These are phyloP conservation scores for Ochetophila trinervis DNA, from an alignment of 306 rosid genomes.

Conservation along the genomic window DNA sequence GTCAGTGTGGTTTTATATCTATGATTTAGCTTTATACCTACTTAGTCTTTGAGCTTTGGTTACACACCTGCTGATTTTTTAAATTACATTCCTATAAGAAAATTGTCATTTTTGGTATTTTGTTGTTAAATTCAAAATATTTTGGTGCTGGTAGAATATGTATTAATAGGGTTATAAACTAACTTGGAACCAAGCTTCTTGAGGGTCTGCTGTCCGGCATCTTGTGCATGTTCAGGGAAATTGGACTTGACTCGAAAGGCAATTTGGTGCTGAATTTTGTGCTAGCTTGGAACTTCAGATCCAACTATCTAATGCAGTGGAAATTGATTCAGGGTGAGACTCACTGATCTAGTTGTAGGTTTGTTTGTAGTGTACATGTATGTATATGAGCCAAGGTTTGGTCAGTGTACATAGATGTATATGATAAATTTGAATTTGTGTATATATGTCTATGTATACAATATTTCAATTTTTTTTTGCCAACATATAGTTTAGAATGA, in stretches of 20 bases:
- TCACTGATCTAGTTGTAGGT: constrained; percentile 29
- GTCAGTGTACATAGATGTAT: too few species aligned
- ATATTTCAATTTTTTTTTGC: too few species aligned
- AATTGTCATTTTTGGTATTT: background rate
- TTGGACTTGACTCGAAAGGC: constrained; percentile 24
- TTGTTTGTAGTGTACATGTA: background rate
- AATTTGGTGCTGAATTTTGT: constrained; percentile 15
- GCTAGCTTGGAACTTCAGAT: constrained; percentile 22
- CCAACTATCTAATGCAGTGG: constrained; percentile 7
- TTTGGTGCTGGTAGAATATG: background rate
- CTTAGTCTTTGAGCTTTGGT: constrained; percentile 13
- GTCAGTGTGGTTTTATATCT: background rate
- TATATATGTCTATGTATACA: too few species aligned
- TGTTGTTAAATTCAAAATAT: background rate
- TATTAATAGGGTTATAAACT: background rate
- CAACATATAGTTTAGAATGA: background rate
- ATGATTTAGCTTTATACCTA: background rate
- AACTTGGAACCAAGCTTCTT: constrained; percentile 2
- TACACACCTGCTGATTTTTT: background rate
- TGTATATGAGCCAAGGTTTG: too few species aligned
- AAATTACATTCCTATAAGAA: background rate
- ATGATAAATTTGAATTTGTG: too few species aligned
- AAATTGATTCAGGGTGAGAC: constrained; percentile 5
- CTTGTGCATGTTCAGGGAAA: constrained; percentile 32
- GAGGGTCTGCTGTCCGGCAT: constrained; percentile 26